phyloP scores from a whole-genome alignment of 78 protist species.

The Cavenderia fasciculata region DNA sequence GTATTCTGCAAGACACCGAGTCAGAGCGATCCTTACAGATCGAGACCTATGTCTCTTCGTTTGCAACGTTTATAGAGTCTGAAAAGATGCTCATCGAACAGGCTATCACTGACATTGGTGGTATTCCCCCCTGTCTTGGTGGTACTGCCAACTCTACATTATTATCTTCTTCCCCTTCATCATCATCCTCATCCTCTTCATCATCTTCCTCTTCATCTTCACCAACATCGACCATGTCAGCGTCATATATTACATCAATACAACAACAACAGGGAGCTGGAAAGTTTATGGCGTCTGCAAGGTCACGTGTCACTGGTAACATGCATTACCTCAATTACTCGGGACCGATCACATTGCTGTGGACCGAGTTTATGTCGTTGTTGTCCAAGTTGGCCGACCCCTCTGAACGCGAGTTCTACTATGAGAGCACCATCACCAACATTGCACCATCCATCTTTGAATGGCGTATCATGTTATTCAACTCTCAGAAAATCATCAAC shows the following conservation, averaged over 20 bases:
- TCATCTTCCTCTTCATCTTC: background rate
- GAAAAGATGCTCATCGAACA: background rate
- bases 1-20: background rate
- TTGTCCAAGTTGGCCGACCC: background rate
- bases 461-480: slow-evolving; percentile 54
- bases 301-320: too few relatives aligned
- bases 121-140: background rate
- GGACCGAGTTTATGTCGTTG: slow-evolving; percentile 23
- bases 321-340: too few relatives aligned
- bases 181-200: background rate
- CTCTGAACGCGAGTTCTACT: background rate
- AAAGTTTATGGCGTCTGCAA: too few relatives aligned
- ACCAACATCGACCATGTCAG: background rate
- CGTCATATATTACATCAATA: background rate
- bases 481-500: slow-evolving; percentile 58
- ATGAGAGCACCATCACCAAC: background rate
- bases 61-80: slow-evolving; percentile 18
- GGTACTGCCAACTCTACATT: too few relatives aligned
- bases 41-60: slow-evolving; percentile 30
- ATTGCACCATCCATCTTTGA: slow-evolving; percentile 17
- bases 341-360: slow-evolving; percentile 22
- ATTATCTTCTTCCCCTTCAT: too few relatives aligned
- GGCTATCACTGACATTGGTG: slow-evolving; percentile 27
- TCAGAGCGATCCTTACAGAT: background rate
- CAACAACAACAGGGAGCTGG: background rate